Evolutionary conservation across 1,139 yeast genomes (phyloP).

Genomic region (Meyerozyma carpophila): DNA sequence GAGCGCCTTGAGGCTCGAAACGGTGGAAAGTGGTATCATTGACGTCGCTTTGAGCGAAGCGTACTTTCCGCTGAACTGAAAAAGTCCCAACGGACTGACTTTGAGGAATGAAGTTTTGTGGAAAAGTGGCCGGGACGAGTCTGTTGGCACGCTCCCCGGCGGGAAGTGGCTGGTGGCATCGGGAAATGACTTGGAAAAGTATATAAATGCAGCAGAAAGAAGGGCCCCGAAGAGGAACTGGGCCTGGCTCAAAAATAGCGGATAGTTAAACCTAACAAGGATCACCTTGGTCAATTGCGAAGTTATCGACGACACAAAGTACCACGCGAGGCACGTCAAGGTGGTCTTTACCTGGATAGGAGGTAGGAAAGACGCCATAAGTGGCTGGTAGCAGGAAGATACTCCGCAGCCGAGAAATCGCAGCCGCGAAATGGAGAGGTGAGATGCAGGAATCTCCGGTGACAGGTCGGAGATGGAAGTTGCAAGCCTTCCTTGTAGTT

Average conservation of each 20-base stretch:
- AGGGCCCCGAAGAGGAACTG: conserved; percentile 39
- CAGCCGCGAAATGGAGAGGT: neutral
- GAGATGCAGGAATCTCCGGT: neutral
- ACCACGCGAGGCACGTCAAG: conserved; percentile 38
- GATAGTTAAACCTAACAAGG: conserved; percentile 37
- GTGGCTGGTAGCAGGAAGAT: neutral
- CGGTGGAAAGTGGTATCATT: conserved; percentile 34
- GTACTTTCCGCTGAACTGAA: conserved; percentile 34
- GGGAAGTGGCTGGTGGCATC: conserved; percentile 20
- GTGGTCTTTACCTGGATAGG: conserved; percentile 29
- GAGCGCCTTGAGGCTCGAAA: conserved; percentile 36
- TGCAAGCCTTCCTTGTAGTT: neutral
- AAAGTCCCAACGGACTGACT: conserved; percentile 33
- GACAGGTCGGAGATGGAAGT: neutral
- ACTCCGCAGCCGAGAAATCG: neutral
- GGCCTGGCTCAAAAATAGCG: conserved; percentile 46
- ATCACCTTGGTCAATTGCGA: conserved; percentile 44
- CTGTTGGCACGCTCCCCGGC: conserved; percentile 25
- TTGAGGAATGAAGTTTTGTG: conserved; percentile 18
- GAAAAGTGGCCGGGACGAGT: conserved; percentile 16
- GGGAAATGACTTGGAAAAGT: conserved; percentile 17
- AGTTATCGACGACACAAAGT: conserved; percentile 40
- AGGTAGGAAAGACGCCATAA: conserved; percentile 10
- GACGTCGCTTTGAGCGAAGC: conserved; percentile 36
- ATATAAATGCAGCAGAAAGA: conserved; percentile 20